These are phyloP conservation scores for Plasmodium chabaudi DNA, from an alignment of 169 alveolate species.

Conservation along the genomic window DNA sequence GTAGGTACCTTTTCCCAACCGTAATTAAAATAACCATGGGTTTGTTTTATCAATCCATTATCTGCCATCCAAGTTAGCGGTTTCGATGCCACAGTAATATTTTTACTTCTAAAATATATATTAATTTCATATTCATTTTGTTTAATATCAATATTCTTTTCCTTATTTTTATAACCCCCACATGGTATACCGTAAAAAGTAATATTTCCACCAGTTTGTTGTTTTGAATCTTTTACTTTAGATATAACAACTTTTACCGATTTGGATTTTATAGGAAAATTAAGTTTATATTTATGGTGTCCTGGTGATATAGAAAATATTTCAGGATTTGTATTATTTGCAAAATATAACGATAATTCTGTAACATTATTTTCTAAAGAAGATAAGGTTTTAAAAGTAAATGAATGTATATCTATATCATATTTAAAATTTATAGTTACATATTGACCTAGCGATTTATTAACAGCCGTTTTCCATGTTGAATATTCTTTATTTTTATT, in stretches of 20 bases:
- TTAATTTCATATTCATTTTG: conserved; percentile 64
- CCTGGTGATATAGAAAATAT: conserved; percentile 63
- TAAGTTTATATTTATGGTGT: conserved; percentile 65
- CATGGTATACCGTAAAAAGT: conserved; percentile 75
- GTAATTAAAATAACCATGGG: conserved; percentile 58
- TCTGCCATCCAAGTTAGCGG: conserved; percentile 70
- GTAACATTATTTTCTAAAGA: conserved; percentile 81
- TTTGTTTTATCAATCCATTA: conserved; percentile 61
- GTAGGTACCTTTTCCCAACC: conserved; percentile 76
- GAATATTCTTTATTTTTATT: conserved; percentile 83
- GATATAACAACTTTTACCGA: conserved; percentile 69
- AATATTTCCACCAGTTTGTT: conserved; percentile 54
- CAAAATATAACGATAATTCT: conserved; percentile 79
- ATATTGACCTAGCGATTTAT: conserved; percentile 82
- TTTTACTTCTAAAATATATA: conserved; percentile 64
- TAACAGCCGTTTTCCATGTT: conserved; percentile 80
- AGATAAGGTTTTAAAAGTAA: conserved; percentile 80
- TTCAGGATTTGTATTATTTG: conserved; percentile 50
- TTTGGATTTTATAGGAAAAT: conserved; percentile 57
- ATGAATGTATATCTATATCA: conserved; percentile 82
- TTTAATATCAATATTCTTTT: conserved; percentile 12
- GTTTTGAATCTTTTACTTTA: conserved; percentile 55
- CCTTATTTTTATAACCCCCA: conserved; percentile 17
- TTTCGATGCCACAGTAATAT: conserved; percentile 27
- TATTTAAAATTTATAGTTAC: conserved; percentile 79